Conservation (phyloP, 768 basidiomycete species). For the Favolaschia claudopus region DNA sequence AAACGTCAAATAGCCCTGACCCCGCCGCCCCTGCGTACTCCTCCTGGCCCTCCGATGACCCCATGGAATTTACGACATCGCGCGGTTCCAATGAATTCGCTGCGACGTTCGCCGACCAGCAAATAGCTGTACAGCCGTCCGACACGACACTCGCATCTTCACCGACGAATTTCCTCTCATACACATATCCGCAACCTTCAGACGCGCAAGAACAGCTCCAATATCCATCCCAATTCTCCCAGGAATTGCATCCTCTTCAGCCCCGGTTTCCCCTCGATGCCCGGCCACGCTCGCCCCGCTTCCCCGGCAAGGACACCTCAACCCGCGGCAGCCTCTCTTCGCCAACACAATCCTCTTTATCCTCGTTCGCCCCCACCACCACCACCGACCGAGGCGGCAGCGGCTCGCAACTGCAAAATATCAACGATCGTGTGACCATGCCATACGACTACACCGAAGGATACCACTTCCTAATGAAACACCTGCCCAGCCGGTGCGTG, state of each 20-base stretch:
- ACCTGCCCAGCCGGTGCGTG: conserved; percentile 82
- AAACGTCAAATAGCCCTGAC: conserved; percentile 48
- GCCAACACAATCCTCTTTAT: conserved; percentile 33
- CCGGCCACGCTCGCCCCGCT: conserved; percentile 49
- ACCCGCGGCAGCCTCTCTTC: conserved; percentile 34
- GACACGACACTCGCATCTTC: conserved; percentile 42
- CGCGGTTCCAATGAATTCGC: conserved; percentile 17
- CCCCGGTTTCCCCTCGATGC: conserved; percentile 61
- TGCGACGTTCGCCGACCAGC: conserved; percentile 34
- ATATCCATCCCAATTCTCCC: conserved; percentile 32
- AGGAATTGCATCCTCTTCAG: conserved; percentile 53
- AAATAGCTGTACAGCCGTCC: conserved; percentile 45
- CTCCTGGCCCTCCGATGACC: conserved; percentile 50
- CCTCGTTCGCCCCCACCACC: not conserved
- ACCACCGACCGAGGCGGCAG: not conserved
- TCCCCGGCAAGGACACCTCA: conserved; percentile 35
- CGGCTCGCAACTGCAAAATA: conserved; percentile 56
- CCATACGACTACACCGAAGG: conserved; percentile 97
- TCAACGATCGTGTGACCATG: conserved; percentile 71
- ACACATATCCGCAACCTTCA: conserved; percentile 47
- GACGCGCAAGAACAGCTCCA: conserved; percentile 39
- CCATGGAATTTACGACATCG: conserved; percentile 23
- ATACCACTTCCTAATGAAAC: conserved; percentile 96
- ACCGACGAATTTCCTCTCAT: conserved; percentile 52
- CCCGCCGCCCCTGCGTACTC: conserved; percentile 49